Base-by-base conservation (phyloP, 2,329 filamentous ascomycete genomes). In the Colletotrichum kahawae region DNA sequence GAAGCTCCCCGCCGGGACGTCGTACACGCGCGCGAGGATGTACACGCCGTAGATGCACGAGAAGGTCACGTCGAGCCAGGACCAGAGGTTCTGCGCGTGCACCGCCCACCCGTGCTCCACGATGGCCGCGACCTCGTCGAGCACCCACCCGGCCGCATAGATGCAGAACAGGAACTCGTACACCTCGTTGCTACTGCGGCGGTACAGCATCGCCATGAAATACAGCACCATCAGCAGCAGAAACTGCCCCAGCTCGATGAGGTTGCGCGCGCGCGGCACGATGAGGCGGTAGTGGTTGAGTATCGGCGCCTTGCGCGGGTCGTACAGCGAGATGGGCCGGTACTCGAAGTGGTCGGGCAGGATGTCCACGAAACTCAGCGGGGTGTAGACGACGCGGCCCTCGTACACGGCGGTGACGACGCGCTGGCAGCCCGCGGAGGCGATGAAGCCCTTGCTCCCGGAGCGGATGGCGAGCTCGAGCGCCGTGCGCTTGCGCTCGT, bases 21-120 rank as follows among this genome's bases (percentile, higher is more conserved):
- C 92, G 76, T 91, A 88, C 48, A 92, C 83, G 4, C 93, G 91
- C 18, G 93, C 85, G 48, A 88, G 79, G 21, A 93, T 85, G 80
- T 95, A 95, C 62, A 87, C 82, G 21, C 86, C 82, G 80, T 92
- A 95, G 67, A 95, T 92, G 51, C 86, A 80, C 4, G 90, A 88
- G 78, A 94, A 95, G 1, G 90, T 91, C n/a, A 94, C 88, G 81
- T 95, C 93, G 18, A 95, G 87, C 79, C 95, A 95, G 0, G 92
- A 92, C 93, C 93, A 95, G 7, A 95, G 86, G 78, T 94, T 94
- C 81, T 95, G 93, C 0, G 92, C 93, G 78, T 95, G 93, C 1
- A 95, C 93, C 62, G 91, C 89, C 93, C 85, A 88, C 34, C 86
- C 88, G 78, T 94, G 93, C 80, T 94, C 93, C 13, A 92, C 86